Evolutionary conservation across 495 filamentous ascomycete genomes (phyloP), one percentile per base, ranked within the genome.

Genomic region (Bathelium albidoporum): DNA sequence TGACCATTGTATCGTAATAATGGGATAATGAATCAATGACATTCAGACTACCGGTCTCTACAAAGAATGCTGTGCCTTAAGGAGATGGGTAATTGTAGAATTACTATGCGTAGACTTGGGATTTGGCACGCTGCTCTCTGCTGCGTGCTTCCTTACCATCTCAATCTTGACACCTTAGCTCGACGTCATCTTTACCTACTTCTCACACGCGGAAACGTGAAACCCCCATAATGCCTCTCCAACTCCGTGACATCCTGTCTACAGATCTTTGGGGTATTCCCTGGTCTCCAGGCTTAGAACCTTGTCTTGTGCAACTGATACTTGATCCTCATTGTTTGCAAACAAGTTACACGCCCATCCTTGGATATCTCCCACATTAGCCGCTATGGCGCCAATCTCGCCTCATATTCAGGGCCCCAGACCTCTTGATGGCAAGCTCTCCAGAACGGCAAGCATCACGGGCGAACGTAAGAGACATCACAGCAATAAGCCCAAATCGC

Each of bases 401-500:
- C 7, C 20, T 11, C 49, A 55, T 2, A 28, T 55, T 9, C 26
- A 55, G 24, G 49, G 49, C 4, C 12, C 49, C 0, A 55, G 16
- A 24, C 49, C 49, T 20, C 12, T 11, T 10, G 49, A 55, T 24
- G 49, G 20, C 32, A 62, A n/a, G 39, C 58, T 16, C 9, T 68
- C 18, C 28, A 59, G 44, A 4, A 60, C 26, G 24, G 63, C 29
- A 58, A 58, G 20, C 20, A 32, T 61, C 59, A 61, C 24, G 39
- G 61, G 49, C 29, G 49, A 20, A 55, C 26, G 9, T 9, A 26
- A 16, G 29, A 55, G 20, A 16, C 49, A 7, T 26, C 49, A 69
- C 53, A 55, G 64, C 22, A 66, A 72, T 39, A 68, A 73, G 62
- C 73, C 74, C 11, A 71, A 73, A 53, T 61, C 66, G 4, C 65